These are phyloP conservation scores for Geranomyces variabilis DNA, from an alignment of 192 early-diverging fungal genomes.

Conservation along the genomic window DNA sequence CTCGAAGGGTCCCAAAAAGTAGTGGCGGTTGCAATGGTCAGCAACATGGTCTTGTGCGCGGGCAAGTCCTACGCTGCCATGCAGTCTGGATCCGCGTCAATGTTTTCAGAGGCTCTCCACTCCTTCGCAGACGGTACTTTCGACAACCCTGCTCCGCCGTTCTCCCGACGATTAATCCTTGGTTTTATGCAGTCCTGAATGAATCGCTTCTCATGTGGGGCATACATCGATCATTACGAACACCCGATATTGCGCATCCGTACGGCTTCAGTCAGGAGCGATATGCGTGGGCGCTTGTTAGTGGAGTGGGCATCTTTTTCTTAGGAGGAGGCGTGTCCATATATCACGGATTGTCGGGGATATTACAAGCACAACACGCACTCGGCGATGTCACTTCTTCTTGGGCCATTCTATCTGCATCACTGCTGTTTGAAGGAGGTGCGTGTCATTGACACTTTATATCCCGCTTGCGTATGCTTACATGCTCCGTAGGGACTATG, in stretches of 20 bases:
- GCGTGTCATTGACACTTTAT: too few species aligned
- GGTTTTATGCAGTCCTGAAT: neutral
- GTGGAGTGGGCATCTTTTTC: constrained; percentile 56
- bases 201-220: constrained; percentile 35
- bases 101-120: constrained; percentile 60
- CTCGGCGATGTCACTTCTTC: constrained; percentile 47
- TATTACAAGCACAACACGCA: constrained; percentile 42
- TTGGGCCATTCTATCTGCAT: constrained; percentile 46
- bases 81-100: constrained; percentile 57
- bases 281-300: constrained; percentile 63
- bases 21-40: constrained; percentile 53
- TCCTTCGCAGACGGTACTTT: constrained; percentile 47
- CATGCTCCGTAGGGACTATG: constrained; percentile 45
- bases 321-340: constrained; percentile 59
- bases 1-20: constrained; percentile 60
- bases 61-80: constrained; percentile 57
- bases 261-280: constrained; percentile 60
- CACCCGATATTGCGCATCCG: constrained; percentile 54
- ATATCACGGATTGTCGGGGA: constrained; percentile 57
- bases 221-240: neutral
- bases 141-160: constrained; percentile 13
- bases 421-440: constrained; percentile 55
- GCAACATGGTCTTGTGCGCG: constrained; percentile 51
- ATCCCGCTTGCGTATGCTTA: too few species aligned
- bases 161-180: constrained; percentile 27